Base-by-base conservation (phyloP, 495 filamentous ascomycete genomes). In the Talaromyces proteolyticus region DNA sequence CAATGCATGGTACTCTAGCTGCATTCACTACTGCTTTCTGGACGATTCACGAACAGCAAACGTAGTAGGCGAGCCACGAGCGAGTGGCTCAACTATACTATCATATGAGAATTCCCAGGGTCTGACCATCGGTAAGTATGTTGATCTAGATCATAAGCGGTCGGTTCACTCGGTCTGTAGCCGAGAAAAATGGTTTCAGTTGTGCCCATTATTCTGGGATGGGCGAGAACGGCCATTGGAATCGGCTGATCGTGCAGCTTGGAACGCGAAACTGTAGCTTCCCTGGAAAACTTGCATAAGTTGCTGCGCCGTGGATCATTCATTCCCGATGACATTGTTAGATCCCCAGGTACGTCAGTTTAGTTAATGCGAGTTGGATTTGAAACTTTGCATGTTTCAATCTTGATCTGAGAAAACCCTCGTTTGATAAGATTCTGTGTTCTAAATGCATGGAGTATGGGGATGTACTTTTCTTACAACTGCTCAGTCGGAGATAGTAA, bases 1-100 rank as follows among this genome's bases (percentile, higher is more conserved):
- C 7, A 81, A 77, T 46, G 81, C 80, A 12, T 87, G 84, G 84
- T 86, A 80, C 71, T 80, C 78, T 14, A 78, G 75, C 56, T 65
- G 80, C 60, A 86, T 87, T 65, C 84, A 87, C 59, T 87, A 84
- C 58, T 69, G 80, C 51, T 87, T 82, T 65, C 68, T 87, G 36
- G 84, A 87, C 61, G 84, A 87, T 52, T 78, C 81, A 53, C 77
- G 84, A 23, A 87, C 84, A 3, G 66, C 59, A 50, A 61, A 68
- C 47, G 77, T 82, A 1, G 81, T 87, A 2, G 84, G 84, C 23
- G 84, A 87, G 70, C 83, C 84, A 44, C 78, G 78, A 58, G 77
- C 75, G 24, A 81, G 75, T 8, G 79, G 77, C 49, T 66, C 62
- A 21, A 80, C 73, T 4, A 79, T 87, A 16, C 69, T 87, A 39